Base-by-base conservation (phyloP, 176 grass and related monocot species). In the Oryza officinalis region DNA sequence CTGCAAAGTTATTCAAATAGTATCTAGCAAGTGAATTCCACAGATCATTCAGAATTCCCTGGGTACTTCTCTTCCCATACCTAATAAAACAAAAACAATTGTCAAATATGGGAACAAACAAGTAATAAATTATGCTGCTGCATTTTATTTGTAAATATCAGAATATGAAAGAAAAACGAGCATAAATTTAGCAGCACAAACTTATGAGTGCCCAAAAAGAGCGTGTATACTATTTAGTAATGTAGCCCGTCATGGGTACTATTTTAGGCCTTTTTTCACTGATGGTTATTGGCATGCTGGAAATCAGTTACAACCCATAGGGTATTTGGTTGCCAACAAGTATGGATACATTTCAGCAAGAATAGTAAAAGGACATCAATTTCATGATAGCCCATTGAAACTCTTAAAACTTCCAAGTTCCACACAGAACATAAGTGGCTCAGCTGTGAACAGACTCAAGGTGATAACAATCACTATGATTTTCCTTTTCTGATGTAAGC, bases 1-100 rank as follows among this genome's bases (percentile, higher is more conserved):
- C 96, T 60, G 43, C 87, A 33, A 99, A 99, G 80, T 99, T 99
- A 88, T 99, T 99, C 28, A 94, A 80, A 68, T 99, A 99, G 87
- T 99, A 99, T 83, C 93, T 87, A 92, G 78, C 74, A 80, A 99
- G 85, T 78, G 96, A 45, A 87, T 99, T 94, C 83, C 64, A 75
- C 47, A 90, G 86, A 79, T 99, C 96, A 35, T 99, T 94, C 12
- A 91, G 27, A 81, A 99, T 99, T 78, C 96, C 96, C 73, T 88
- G 65, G 69, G 84, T 76, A 54, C 89, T 96, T 89, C 96, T 90
- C 45, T 94, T 94, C 47, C 96, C 96, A 10, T 90, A 86, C 63
- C 96, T 99, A 89, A 85, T 68, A 33, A 33, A 38, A 63, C 2
- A 83, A 78, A 73, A 85, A 75, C 8, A 33, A 67, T 2, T 57